Conservation (phyloP, 768 basidiomycete species). For the Hericium coralloides region DNA sequence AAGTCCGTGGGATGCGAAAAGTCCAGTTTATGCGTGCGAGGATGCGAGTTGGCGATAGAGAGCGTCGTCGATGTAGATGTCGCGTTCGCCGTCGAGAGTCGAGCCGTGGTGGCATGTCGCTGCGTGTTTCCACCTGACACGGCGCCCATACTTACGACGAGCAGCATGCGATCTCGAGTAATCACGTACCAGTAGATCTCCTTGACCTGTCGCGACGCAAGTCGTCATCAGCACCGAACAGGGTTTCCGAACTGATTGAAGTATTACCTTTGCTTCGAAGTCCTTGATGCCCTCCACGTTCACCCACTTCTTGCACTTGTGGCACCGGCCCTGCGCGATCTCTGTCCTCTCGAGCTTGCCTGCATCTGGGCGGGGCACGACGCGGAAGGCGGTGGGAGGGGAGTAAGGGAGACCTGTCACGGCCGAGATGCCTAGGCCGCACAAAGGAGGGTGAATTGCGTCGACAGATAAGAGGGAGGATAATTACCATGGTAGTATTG, state of each 20-base stretch:
- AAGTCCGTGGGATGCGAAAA: neutral
- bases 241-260: neutral
- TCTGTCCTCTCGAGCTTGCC: conserved; percentile 50
- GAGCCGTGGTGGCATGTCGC: conserved; percentile 62
- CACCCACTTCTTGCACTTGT: conserved; percentile 69
- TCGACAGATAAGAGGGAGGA: neutral
- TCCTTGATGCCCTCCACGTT: conserved; percentile 66
- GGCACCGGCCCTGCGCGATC: conserved; percentile 68
- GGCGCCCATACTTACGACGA: neutral
- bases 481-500: conserved; percentile 65
- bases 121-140: conserved; percentile 76
- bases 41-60: neutral
- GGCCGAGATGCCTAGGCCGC: conserved; percentile 55
- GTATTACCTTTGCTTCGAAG: conserved; percentile 56
- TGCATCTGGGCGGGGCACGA: conserved; percentile 32
- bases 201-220: conserved; percentile 38
- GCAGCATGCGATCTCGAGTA: neutral
- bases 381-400: conserved; percentile 60
- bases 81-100: conserved; percentile 44
- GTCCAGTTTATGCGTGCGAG: neutral
- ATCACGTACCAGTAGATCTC: conserved; percentile 69
- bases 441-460: neutral
- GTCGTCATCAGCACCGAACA: neutral
- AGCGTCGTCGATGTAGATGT: conserved; percentile 47
- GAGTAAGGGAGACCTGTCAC: conserved; percentile 64